Percentiles rank a stretch among this genome's conserved stretches.
phyloP scores from a whole-genome alignment of 2,329 filamentous ascomycete species.

The Penicillium sp. region DNA sequence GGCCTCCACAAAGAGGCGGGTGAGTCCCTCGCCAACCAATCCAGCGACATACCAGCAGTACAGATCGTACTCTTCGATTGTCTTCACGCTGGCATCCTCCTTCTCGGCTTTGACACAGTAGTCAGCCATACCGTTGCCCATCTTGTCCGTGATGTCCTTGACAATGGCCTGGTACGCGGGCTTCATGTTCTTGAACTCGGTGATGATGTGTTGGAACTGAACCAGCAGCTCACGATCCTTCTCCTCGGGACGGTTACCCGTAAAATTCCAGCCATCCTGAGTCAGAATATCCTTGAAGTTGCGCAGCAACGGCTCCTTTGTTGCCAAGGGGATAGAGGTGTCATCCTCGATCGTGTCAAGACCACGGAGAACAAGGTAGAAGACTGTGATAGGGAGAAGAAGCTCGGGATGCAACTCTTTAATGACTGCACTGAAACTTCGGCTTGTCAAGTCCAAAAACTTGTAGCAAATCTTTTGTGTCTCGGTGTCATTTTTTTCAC shows the following conservation, averaged over 20 bases:
- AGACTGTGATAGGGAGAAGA: slow-evolving; percentile 78
- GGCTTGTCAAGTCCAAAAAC: slow-evolving; percentile 79
- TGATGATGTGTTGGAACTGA: slow-evolving; percentile 80
- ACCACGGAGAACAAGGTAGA: slow-evolving; percentile 87
- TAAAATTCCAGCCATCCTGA: slow-evolving; percentile 83
- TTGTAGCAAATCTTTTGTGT: slow-evolving; percentile 78
- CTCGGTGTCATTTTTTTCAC: slow-evolving; percentile 66
- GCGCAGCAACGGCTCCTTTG: slow-evolving; percentile 80
- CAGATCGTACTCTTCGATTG: slow-evolving; percentile 81
- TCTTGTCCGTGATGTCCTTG: slow-evolving; percentile 83
- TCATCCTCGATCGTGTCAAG: slow-evolving; percentile 99
- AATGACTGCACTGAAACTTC: slow-evolving; percentile 89
- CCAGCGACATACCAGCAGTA: slow-evolving; percentile 99
- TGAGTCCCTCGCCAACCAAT: slow-evolving; percentile 90
- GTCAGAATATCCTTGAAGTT: slow-evolving; percentile 74
- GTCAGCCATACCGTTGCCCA: slow-evolving; percentile 99
- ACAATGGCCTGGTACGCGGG: slow-evolving; percentile 78
- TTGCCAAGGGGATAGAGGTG: slow-evolving; percentile 76
- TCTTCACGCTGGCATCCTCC: slow-evolving; percentile 73
- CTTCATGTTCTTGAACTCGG: slow-evolving; percentile 85
- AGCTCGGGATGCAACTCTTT: slow-evolving; percentile 93
- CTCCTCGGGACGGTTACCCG: slow-evolving; percentile 78
- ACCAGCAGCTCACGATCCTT: slow-evolving; percentile 91
- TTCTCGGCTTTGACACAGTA: slow-evolving; percentile 79
- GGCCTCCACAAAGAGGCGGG: slow-evolving; percentile 80